Evolutionary conservation across 441 rosid species (phyloP).

Genomic region (Adansonia gregorii): DNA sequence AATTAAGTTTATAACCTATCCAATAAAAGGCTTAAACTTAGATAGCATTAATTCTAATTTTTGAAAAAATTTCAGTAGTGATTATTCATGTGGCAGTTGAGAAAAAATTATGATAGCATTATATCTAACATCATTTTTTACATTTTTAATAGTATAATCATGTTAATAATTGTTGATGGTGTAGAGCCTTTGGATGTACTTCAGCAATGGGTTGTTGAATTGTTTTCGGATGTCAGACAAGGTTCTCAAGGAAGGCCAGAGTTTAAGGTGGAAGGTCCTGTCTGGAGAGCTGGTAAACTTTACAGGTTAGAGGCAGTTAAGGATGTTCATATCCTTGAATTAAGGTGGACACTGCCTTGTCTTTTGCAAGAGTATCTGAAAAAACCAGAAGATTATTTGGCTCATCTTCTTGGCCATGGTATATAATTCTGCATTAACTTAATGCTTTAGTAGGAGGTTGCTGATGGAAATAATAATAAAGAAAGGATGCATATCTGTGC

Average conservation of each 20-base stretch:
- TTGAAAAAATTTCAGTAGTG: neutral
- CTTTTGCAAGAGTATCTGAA: constrained; percentile 83
- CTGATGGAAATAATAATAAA: constrained; percentile 6
- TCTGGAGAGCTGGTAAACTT: constrained; percentile 81
- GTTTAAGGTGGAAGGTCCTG: constrained; percentile 63
- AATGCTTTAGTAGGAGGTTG: constrained; percentile 7
- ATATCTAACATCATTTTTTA: neutral
- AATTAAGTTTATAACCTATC: constrained; percentile 13
- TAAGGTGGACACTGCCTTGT: constrained; percentile 90
- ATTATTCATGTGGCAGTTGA: neutral
- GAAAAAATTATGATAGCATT: neutral
- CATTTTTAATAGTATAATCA: neutral
- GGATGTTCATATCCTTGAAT: constrained; percentile 84
- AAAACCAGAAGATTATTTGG: constrained; percentile 94
- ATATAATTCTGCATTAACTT: constrained; percentile 30
- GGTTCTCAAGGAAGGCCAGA: constrained; percentile 67
- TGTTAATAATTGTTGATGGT: constrained; percentile 29
- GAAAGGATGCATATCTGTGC: constrained; percentile 7
- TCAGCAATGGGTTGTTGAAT: constrained; percentile 85
- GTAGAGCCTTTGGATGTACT: constrained; percentile 90
- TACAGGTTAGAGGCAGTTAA: constrained; percentile 87
- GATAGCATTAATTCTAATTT: neutral
- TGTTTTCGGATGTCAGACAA: constrained; percentile 66
- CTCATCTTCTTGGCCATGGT: constrained; percentile 97
- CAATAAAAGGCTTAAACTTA: neutral